Percentiles rank a stretch among this genome's conserved stretches.
Conservation (phyloP, 1,284 basidiomycete genomes). For the Fomes fomentarius region DNA sequence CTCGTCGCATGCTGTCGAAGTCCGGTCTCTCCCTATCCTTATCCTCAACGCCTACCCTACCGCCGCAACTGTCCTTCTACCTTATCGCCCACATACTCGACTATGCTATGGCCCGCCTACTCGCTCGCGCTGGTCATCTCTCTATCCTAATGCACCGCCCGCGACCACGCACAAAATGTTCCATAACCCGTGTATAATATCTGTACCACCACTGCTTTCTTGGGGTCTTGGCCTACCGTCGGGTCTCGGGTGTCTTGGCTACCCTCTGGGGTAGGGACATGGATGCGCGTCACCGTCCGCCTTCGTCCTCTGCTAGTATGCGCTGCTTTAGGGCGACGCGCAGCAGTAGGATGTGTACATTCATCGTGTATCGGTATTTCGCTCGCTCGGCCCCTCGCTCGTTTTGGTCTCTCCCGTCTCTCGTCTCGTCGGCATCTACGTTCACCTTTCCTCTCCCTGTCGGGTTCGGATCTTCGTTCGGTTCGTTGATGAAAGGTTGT, state of each 20-base stretch:
- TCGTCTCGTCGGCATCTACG: not conserved
- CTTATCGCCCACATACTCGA: slow-evolving; percentile 18
- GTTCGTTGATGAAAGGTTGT: slow-evolving; percentile 14
- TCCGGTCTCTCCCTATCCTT: slow-evolving; percentile 6
- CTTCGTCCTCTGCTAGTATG: not conserved
- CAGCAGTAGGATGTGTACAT: slow-evolving; percentile 20
- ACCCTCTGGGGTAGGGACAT: slow-evolving; percentile 6
- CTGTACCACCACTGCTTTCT: slow-evolving; percentile 19
- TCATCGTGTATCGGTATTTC: slow-evolving; percentile 23
- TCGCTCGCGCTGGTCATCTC: slow-evolving; percentile 5
- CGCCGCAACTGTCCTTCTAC: slow-evolving; percentile 10
- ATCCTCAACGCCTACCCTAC: slow-evolving; percentile 13
- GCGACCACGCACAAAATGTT: slow-evolving; percentile 19
- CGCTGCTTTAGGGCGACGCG: not conserved
- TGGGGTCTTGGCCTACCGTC: slow-evolving; percentile 15
- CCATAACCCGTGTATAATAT: slow-evolving; percentile 21
- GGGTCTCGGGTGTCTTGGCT: slow-evolving; percentile 6
- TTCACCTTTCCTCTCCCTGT: not conserved
- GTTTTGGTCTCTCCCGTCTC: slow-evolving; percentile 9
- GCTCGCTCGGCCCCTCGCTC: slow-evolving; percentile 20
- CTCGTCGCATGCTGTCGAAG: slow-evolving; percentile 21
- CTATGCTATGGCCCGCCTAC: slow-evolving; percentile 23
- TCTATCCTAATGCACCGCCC: slow-evolving; percentile 6
- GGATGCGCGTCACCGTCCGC: not conserved
- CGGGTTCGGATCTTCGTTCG: slow-evolving; percentile 6